Evolutionary conservation across 139 green algal species (phyloP), one percentile per base, ranked within the genome.

Genomic region (Closterium sp.): DNA sequence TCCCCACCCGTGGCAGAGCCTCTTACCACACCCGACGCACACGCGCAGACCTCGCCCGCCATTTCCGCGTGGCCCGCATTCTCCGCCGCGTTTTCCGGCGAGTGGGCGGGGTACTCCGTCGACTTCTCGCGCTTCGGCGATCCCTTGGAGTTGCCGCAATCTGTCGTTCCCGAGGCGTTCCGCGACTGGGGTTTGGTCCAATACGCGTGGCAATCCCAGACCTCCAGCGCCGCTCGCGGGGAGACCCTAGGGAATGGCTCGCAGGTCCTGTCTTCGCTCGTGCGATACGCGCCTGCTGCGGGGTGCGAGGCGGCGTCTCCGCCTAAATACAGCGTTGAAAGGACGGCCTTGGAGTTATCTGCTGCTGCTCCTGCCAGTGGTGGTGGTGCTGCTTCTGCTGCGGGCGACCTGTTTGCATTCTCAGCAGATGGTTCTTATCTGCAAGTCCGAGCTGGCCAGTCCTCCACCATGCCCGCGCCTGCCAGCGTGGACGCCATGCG

Each of bases 21-120:
- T 50, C 38, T 9, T 50, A 17, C 4, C 38, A 17, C 38, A 50
- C 5, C 38, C 38, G 38, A 13, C 0, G 38, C 38, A 17, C 38
- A 50, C 38, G 38, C 38, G 38, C 38, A 50, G 7, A 50, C 2
- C 38, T 9, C 4, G 4, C 84, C 28, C 84, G 38, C 38, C 38
- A 0, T 50, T 50, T 50, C 38, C 38, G 38, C 38, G 10, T 93
- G 91, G 91, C 17, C 22, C 9, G 38, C 31, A 21, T 93, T 93
- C 28, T 90, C 92, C 24, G 34, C 24, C 24, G 84, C 38, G 28
- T 29, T 88, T 22, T 93, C 86, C 79, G 92, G 92, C 31, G 92
- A 95, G 38, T 95, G 92, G 92, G 92, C 94, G 28, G 92, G 92
- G 27, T 94, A 94, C n/a, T 11, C 85, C 30, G 88, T 87, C 10